Conservation (phyloP, 2,329 filamentous ascomycete species). For the Penicillium sp. region DNA sequence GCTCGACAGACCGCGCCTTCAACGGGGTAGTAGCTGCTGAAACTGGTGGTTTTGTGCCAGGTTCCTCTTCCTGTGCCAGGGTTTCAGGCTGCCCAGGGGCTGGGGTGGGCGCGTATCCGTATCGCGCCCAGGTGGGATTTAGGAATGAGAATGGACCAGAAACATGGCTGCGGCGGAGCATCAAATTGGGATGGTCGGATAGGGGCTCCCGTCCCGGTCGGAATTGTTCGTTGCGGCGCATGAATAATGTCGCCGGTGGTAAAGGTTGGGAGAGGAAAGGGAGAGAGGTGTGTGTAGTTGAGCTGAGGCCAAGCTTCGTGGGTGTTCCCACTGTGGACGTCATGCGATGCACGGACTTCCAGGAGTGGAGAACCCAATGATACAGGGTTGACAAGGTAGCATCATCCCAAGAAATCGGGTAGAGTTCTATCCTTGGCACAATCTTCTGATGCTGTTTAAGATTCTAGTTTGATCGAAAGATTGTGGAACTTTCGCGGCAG, state of each 20-base stretch:
- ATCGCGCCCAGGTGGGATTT: constrained; percentile 57
- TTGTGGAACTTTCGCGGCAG: too few species aligned
- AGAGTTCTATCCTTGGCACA: not conserved
- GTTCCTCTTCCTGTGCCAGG: not conserved
- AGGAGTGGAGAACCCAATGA: not conserved
- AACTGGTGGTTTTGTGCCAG: constrained; percentile 2
- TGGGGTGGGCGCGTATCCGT: constrained; percentile 35
- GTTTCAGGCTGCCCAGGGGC: constrained; percentile 1
- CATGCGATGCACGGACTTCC: constrained; percentile 10
- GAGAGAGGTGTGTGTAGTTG: not conserved
- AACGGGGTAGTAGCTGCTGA: constrained; percentile 8
- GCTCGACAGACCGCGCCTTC: constrained; percentile 28
- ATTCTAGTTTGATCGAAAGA: too few species aligned
- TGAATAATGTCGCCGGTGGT: constrained; percentile 12
- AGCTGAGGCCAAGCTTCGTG: constrained; percentile 18
- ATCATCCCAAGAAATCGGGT: too few species aligned
- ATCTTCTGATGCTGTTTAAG: too few species aligned
- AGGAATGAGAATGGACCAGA: constrained; percentile 55
- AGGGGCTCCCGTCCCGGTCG: constrained; percentile 24
- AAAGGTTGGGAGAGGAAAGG: not conserved
- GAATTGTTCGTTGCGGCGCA: constrained; percentile 28
- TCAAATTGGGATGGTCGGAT: constrained; percentile 15
- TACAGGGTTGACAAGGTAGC: too few species aligned
- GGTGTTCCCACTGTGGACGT: not conserved
- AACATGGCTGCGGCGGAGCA: constrained; percentile 23